Percentiles rank a stretch among this genome's conserved stretches.
Evolutionary conservation across 2,329 filamentous ascomycete species (phyloP).

Genomic region (Cadophora sp.): DNA sequence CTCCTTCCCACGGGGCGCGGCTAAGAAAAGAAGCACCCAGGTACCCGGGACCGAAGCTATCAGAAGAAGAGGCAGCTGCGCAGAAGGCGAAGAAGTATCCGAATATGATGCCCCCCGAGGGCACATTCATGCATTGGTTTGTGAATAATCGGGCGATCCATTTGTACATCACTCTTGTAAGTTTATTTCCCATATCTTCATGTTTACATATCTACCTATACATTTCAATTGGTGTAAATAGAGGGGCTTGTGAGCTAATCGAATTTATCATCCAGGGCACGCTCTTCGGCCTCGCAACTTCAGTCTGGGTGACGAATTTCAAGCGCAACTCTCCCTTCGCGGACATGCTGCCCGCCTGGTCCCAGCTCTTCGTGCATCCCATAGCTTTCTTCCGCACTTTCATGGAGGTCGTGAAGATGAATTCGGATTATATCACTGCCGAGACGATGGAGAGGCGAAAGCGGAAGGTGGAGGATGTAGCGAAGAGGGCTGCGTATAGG

Average conservation of each 20-base stretch:
- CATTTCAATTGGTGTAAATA: background rate
- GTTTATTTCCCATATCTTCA: conserved; percentile 40
- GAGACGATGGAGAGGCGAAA: conserved; percentile 75
- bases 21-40: conserved; percentile 64
- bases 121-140: conserved; percentile 85
- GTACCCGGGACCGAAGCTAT: conserved; percentile 75
- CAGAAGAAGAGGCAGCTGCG: conserved; percentile 66
- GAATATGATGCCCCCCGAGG: conserved; percentile 84
- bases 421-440: conserved; percentile 73
- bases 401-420: conserved; percentile 76
- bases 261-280: conserved; percentile 34
- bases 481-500: conserved; percentile 85
- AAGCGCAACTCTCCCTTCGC: conserved; percentile 78
- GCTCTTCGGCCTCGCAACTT: conserved; percentile 64
- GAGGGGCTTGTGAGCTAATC: background rate
- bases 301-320: conserved; percentile 82
- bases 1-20: conserved; percentile 84
- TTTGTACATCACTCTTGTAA: conserved; percentile 82
- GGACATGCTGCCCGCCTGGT: conserved; percentile 76
- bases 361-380: conserved; percentile 73
- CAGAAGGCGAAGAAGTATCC: conserved; percentile 81
- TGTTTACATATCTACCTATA: background rate
- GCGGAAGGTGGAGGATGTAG: conserved; percentile 80
- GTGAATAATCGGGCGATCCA: conserved; percentile 80
- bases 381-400: conserved; percentile 69